Evolutionary conservation across 441 rosid species (phyloP).

Genomic region (Euphorbia corollata): DNA sequence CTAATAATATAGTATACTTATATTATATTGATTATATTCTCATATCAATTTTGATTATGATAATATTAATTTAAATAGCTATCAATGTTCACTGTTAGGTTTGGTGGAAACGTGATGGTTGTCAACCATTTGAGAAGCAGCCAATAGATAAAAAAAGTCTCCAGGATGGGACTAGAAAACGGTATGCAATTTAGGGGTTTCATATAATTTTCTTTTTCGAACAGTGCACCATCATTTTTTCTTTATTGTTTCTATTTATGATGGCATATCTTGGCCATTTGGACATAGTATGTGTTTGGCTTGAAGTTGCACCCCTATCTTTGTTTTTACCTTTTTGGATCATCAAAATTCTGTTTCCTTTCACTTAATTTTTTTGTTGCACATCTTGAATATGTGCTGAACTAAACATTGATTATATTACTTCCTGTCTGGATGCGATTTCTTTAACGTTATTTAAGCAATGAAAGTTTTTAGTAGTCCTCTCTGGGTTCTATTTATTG

Average conservation of each 20-base stretch:
- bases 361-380: not conserved
- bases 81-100: constrained; percentile 39
- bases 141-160: constrained; percentile 54
- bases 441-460: not conserved
- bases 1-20: too few relatives aligned
- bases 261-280: not conserved
- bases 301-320: not conserved
- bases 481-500: not conserved
- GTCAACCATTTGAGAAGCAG: constrained; percentile 93
- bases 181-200: constrained; percentile 38
- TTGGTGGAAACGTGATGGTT: constrained; percentile 99
- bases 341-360: not conserved
- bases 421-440: not conserved
- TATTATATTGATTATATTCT: too few relatives aligned
- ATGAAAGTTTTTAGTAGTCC: not conserved
- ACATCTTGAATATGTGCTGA: not conserved
- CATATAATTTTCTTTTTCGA: not conserved
- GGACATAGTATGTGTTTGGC: not conserved
- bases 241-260: not conserved
- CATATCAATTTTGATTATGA: not conserved
- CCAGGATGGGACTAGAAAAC: constrained; percentile 60
- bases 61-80: constrained; percentile 15
- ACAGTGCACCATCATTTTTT: not conserved
- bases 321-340: not conserved
- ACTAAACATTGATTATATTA: not conserved